Conservation (phyloP, 495 filamentous ascomycete species). For the Penicillium psychrofluorescens region DNA sequence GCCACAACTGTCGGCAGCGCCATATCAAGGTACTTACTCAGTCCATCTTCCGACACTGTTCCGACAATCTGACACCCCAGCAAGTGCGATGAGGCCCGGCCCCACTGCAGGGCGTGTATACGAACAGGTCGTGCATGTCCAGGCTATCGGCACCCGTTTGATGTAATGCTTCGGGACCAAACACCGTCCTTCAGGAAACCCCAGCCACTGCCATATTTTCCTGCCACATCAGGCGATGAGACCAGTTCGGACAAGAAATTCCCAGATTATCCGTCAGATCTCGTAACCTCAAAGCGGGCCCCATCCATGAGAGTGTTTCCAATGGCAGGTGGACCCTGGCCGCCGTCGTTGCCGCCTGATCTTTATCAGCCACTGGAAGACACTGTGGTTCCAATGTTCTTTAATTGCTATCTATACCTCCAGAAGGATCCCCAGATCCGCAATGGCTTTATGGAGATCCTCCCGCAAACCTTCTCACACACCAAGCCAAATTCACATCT, state of each 20-base stretch:
- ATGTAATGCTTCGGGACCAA: slow-evolving; percentile 60
- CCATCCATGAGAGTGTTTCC: too few species aligned
- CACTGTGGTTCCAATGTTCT: slow-evolving; percentile 26
- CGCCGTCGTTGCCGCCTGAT: neutral
- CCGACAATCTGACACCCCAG: neutral
- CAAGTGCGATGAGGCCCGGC: slow-evolving; percentile 45
- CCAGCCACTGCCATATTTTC: neutral
- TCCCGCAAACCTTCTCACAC: slow-evolving; percentile 47
- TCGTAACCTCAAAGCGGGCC: neutral
- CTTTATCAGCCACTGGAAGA: slow-evolving; percentile 24
- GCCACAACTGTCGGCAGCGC: slow-evolving; percentile 56
- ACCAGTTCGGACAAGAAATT: neutral
- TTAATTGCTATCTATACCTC: slow-evolving; percentile 26
- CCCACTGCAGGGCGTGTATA: slow-evolving; percentile 41
- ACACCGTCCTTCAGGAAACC: slow-evolving; percentile 41
- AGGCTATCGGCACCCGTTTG: slow-evolving; percentile 62
- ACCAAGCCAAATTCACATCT: slow-evolving; percentile 40
- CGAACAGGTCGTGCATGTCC: slow-evolving; percentile 44
- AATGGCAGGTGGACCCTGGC: neutral
- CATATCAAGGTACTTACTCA: slow-evolving; percentile 46
- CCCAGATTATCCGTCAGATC: neutral
- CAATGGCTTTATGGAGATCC: slow-evolving; percentile 39
- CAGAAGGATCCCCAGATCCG: slow-evolving; percentile 22
- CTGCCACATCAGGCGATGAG: neutral
- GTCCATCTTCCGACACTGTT: neutral